Evolutionary conservation across 129 eudicot genomes (phyloP), one percentile per base, ranked within the genome.

Genomic region (Chrysanthemum makinoi): DNA sequence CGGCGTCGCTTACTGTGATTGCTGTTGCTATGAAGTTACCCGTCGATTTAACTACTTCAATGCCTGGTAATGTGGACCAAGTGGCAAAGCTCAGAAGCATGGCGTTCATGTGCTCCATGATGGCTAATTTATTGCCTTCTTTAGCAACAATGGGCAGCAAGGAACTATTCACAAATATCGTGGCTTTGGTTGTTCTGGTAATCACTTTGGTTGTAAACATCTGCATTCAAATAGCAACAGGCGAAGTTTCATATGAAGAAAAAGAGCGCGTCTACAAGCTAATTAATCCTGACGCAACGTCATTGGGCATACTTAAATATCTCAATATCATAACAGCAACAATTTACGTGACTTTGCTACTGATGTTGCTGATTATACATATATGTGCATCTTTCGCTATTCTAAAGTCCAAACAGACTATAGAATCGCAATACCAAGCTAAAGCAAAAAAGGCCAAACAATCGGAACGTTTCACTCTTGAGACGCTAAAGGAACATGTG

Each of bases 71-170:
- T 18, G 65, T 65, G n/a, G 81, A 80, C 44, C 70, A 70, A 73
- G 49, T 46, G 48, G 59, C 71, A 35, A 80, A 80, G 72, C 65
- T 75, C 4, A 70, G 74, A 30, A 75, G 84, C 59, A 20, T 51
- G 30, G 47, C 33, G 0, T 75, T 80, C 50, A 33, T 75, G 81
- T 64, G 66, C 66, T 65, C 71, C 43, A 35, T 72, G 24, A 76
- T 81, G 75, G 67, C 75, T 17, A 65, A 81, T 46, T 76, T 70
- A 12, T 35, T 81, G 64, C 81, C 81, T 50, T 76, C 81, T 76
- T n/a, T 76, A 49, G 72, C 78, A 17, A 48, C 78, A 22, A 72
- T 81, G 73, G 50, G 51, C 61, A 64, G 14, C 68, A 54, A 33
- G 22, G 72, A 68, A 52, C 69, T 81, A 59, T 14, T 81, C 53